A percentile compares a stretch with the other conserved stretches of the same genome.
These are phyloP conservation scores for Tetracentron sinense DNA, from an alignment of 164 flowering plant species.

Conservation along the genomic window DNA sequence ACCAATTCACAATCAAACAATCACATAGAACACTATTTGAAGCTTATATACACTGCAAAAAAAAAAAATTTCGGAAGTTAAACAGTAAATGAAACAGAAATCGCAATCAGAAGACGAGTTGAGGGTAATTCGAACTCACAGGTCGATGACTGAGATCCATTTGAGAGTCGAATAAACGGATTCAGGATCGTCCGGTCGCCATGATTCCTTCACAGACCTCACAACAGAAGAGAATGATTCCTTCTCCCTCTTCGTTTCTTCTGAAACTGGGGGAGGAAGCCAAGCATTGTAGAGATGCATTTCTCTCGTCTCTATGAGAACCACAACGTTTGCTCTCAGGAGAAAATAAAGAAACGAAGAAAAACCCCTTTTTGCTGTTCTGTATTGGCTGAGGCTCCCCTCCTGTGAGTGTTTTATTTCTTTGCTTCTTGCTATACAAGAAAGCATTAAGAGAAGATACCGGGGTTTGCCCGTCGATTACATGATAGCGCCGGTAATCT, in stretches of 20 bases:
- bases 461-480: no score
- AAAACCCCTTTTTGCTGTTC: not conserved
- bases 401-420: no score
- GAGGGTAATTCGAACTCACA: conserved; percentile 41
- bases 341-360: not conserved
- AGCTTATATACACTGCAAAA: no score
- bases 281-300: conserved; percentile 99
- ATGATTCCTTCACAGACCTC: conserved; percentile 45
- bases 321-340: not conserved
- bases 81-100: not conserved
- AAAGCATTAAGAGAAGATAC: no score
- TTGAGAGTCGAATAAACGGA: conserved; percentile 72
- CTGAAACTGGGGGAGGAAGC: conserved; percentile 97
- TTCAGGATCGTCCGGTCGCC: conserved; percentile 65
- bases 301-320: conserved; percentile 1
- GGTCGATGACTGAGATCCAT: conserved; percentile 83
- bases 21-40: not conserved
- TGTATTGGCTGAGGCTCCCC: no score
- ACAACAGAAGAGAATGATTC: conserved; percentile 67
- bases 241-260: conserved; percentile 58
- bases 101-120: not conserved
- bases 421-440: no score
- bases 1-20: not conserved
- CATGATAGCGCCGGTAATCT: no score
- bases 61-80: not conserved